Conservation (phyloP, 2,329 filamentous ascomycete genomes). For the Ascosphaera apis region DNA sequence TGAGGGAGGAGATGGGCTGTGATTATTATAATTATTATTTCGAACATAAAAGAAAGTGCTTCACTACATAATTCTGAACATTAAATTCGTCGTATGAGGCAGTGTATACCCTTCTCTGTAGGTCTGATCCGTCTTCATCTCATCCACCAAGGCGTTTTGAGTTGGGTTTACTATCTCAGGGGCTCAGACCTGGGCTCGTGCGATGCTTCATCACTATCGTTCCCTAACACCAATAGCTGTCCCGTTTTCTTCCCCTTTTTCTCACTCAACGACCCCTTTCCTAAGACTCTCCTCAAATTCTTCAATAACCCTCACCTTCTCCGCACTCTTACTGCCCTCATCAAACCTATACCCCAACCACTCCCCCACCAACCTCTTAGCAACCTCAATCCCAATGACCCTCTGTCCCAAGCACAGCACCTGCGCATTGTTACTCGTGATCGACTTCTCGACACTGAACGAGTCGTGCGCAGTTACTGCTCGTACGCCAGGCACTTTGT, state of each 20-base stretch:
- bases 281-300: slow-evolving; percentile 20
- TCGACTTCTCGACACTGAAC: slow-evolving; percentile 58
- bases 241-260: background rate
- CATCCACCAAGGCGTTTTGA: too few species aligned
- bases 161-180: too few species aligned
- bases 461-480: slow-evolving; percentile 80
- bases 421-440: slow-evolving; percentile 69
- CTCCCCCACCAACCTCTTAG: slow-evolving; percentile 52
- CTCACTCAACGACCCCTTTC: slow-evolving; percentile 2
- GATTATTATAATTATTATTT: too few species aligned
- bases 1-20: background rate
- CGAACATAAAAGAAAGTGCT: too few species aligned
- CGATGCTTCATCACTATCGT: too few species aligned
- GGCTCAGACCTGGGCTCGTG: too few species aligned
- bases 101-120: too few species aligned
- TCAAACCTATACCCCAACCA: slow-evolving; percentile 75
- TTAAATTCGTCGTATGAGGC: too few species aligned
- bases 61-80: too few species aligned
- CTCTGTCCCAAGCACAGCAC: slow-evolving; percentile 71
- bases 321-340: slow-evolving; percentile 36
- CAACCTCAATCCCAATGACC: slow-evolving; percentile 60
- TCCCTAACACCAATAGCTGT: too few species aligned
- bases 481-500: slow-evolving; percentile 63
- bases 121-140: too few species aligned
- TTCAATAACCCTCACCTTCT: slow-evolving; percentile 29